Percentiles rank a stretch among this genome's conserved stretches.
phyloP scores from a whole-genome alignment of 1,284 basidiomycete species.

The Ustilago loliicola region DNA sequence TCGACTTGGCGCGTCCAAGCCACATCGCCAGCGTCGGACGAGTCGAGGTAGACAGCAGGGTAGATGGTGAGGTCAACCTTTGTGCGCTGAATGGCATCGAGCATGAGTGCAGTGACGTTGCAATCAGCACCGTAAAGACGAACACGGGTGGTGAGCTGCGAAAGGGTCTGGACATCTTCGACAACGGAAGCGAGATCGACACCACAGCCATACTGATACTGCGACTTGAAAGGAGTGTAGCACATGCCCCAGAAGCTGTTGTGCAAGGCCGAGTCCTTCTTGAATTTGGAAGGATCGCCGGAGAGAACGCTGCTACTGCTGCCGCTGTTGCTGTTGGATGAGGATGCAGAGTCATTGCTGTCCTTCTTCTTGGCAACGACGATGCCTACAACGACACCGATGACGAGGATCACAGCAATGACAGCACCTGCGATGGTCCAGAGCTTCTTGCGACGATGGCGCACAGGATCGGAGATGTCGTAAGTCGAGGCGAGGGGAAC shows the following conservation, averaged over 20 bases:
- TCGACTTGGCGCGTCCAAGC: conserved; percentile 37
- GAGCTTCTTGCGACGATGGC: conserved; percentile 23
- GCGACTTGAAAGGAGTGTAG: conserved; percentile 47
- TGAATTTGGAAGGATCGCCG: conserved; percentile 44
- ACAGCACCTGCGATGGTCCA: conserved; percentile 35
- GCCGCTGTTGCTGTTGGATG: conserved; percentile 19
- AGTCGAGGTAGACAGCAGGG: conserved; percentile 43
- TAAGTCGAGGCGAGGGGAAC: conserved; percentile 12
- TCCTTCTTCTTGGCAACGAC: conserved; percentile 33
- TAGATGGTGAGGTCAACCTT: conserved; percentile 51
- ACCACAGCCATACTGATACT: conserved; percentile 41
- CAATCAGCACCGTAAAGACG: conserved; percentile 50
- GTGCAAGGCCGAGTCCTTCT: conserved; percentile 35
- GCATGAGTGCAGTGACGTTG: conserved; percentile 45
- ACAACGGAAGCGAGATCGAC: conserved; percentile 37
- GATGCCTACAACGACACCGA: conserved; percentile 37
- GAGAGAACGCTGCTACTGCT: conserved; percentile 21
- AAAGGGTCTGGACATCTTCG: conserved; percentile 38
- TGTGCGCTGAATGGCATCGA: conserved; percentile 48
- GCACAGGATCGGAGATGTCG: not conserved
- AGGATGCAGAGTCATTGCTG: conserved; percentile 12
- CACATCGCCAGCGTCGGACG: conserved; percentile 27
- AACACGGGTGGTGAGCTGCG: conserved; percentile 39
- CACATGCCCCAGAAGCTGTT: conserved; percentile 49
- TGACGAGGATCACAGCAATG: conserved; percentile 25